A percentile compares a stretch with the other conserved stretches of the same genome.
Conservation (phyloP, 768 basidiomycete genomes). For the Kwoniella bestiolae region DNA sequence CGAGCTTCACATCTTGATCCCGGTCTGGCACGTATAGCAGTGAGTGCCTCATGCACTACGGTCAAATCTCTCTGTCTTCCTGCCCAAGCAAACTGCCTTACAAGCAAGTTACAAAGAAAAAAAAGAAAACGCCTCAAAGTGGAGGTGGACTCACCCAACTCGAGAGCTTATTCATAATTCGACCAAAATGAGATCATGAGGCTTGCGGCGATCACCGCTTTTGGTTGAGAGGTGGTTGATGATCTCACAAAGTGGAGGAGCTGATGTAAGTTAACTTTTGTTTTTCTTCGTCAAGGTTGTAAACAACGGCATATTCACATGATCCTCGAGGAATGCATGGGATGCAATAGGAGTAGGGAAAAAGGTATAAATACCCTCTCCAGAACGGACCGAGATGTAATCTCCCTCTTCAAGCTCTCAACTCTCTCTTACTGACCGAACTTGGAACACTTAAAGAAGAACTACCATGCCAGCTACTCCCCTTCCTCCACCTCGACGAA, state of each 20-base stretch:
- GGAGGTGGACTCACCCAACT: too few species aligned
- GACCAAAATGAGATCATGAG: too few species aligned
- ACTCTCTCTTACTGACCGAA: neutral
- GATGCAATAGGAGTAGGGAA: too few species aligned
- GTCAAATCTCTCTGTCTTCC: too few species aligned
- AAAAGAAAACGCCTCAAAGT: neutral
- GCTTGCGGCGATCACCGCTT: slow-evolving; percentile 2
- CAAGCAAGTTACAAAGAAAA: neutral
- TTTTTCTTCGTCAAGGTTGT: neutral
- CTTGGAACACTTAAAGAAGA: neutral
- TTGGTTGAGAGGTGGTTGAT: neutral
- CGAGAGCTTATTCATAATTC: too few species aligned
- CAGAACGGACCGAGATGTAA: neutral
- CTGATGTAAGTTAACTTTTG: slow-evolving; percentile 8
- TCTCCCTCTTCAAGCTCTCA: neutral
- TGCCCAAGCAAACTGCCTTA: too few species aligned
- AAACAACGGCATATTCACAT: too few species aligned
- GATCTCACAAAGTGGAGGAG: slow-evolving; percentile 11
- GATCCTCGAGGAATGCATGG: too few species aligned
- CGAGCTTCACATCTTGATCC: too few species aligned
- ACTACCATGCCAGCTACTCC: slow-evolving; percentile 5
- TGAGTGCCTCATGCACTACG: too few species aligned
- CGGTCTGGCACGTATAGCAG: too few species aligned
- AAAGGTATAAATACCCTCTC: neutral
- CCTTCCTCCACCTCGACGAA: slow-evolving; percentile 14